Evolutionary conservation across 371 early-diverging fungal species (phyloP).

Genomic region (Mucor racemosus): DNA sequence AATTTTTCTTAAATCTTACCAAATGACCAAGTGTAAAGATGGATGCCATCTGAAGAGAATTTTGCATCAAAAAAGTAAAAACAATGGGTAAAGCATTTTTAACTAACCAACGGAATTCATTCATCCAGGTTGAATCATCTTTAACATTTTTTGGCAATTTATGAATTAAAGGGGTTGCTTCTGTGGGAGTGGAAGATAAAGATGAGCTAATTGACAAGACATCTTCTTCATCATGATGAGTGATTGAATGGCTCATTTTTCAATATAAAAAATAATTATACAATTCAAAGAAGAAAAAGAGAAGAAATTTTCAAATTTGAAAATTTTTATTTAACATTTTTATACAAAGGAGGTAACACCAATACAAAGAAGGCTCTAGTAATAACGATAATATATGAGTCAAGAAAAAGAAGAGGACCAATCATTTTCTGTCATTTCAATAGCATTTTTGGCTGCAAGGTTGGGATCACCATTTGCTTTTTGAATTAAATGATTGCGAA

Average conservation of each 20-base stretch:
- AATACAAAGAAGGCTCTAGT: not conserved
- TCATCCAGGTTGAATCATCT: constrained; percentile 11
- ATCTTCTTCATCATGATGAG: not conserved
- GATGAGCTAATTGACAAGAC: constrained; percentile 27
- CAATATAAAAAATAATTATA: not conserved
- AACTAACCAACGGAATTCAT: constrained; percentile 43
- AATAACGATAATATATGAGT: constrained; percentile 11
- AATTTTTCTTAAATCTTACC: constrained; percentile 30
- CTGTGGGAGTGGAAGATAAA: constrained; percentile 34
- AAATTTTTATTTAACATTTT: constrained; percentile 14
- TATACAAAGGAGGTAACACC: constrained; percentile 12
- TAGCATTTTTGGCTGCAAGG: constrained; percentile 33
- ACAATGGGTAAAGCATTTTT: constrained; percentile 56
- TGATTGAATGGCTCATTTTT: constrained; percentile 9
- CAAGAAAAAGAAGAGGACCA: constrained; percentile 32
- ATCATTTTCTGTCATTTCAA: constrained; percentile 32
- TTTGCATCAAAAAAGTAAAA: constrained; percentile 62
- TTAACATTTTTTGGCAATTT: constrained; percentile 6
- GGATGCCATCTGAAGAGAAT: constrained; percentile 62
- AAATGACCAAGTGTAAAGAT: constrained; percentile 63
- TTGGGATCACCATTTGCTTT: constrained; percentile 28
- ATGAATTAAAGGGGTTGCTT: constrained; percentile 30
- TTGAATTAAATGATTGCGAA: constrained; percentile 44
- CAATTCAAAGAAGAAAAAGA: constrained; percentile 9
- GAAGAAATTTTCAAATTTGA: constrained; percentile 9